Percentiles rank a stretch among this genome's conserved stretches.
Conservation (phyloP, 2,329 filamentous ascomycete species). For the Sporothrix mexicana region DNA sequence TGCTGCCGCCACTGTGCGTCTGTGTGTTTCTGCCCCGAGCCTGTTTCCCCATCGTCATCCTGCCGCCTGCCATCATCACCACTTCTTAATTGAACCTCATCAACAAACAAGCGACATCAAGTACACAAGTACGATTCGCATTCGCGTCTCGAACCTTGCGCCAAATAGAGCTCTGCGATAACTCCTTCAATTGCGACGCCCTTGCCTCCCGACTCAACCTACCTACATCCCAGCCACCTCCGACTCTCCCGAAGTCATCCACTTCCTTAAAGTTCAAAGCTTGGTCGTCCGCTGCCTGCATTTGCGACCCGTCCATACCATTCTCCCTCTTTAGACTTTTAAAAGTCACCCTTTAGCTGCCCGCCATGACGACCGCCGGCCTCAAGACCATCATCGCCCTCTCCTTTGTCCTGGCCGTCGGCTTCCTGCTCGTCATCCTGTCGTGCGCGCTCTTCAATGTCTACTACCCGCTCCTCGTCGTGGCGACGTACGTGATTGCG, state of each 20-base stretch:
- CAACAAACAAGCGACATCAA: background rate
- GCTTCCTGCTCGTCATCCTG: conserved; percentile 98
- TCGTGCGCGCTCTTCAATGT: conserved; percentile 94
- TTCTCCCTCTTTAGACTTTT: too few relatives aligned
- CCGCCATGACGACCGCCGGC: conserved; percentile 73
- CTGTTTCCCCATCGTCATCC: conserved; percentile 28
- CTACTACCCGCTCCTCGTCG: conserved; percentile 94
- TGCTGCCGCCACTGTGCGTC: background rate
- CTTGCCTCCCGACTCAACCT: too few relatives aligned
- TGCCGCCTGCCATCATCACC: conserved; percentile 21
- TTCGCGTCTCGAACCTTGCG: background rate
- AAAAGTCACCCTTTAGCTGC: background rate
- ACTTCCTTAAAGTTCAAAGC: background rate
- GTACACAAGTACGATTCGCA: background rate
- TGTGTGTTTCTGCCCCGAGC: conserved; percentile 21
- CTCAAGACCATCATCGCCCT: conserved; percentile 99
- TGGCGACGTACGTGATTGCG: conserved; percentile 92
- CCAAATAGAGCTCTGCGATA: background rate
- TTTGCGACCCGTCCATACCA: too few relatives aligned
- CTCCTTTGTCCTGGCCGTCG: conserved; percentile 97
- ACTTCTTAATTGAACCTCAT: background rate
- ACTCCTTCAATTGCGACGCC: too few relatives aligned
- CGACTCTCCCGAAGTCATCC: conserved; percentile 17
- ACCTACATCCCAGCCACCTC: conserved; percentile 2
- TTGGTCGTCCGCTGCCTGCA: background rate